Conservation (phyloP, 805 yeast species). For the Lachancea lanzarotensis region DNA sequence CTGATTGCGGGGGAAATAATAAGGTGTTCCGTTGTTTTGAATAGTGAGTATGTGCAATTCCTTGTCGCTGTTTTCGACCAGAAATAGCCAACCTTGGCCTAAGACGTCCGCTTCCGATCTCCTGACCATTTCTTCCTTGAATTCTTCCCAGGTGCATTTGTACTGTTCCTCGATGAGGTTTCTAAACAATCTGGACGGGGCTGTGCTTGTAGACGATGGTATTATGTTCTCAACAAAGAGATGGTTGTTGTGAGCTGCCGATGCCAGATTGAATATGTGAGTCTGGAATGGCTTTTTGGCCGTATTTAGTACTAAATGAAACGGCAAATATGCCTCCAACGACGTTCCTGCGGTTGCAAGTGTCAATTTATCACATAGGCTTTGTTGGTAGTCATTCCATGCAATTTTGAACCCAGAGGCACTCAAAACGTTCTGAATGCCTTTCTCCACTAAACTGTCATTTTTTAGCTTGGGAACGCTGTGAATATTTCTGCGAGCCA, state of each 20-base stretch:
- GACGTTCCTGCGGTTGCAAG: slow-evolving; percentile 70
- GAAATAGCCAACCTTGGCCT: slow-evolving; percentile 70
- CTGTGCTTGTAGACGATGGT: slow-evolving; percentile 14
- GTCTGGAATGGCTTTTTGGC: slow-evolving; percentile 62
- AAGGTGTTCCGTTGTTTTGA: slow-evolving; percentile 75
- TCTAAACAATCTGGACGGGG: slow-evolving; percentile 34
- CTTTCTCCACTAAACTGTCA: slow-evolving; percentile 12
- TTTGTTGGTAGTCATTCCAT: slow-evolving; percentile 77
- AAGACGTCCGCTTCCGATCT: slow-evolving; percentile 41
- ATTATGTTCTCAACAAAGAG: slow-evolving; percentile 61
- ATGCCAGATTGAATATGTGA: slow-evolving; percentile 73
- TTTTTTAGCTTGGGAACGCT: slow-evolving; percentile 29
- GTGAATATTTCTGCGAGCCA: slow-evolving; percentile 26
- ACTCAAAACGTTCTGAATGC: slow-evolving; percentile 28
- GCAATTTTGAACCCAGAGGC: slow-evolving; percentile 58
- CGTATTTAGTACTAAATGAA: slow-evolving; percentile 60
- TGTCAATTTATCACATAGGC: slow-evolving; percentile 52
- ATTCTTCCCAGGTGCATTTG: slow-evolving; percentile 38
- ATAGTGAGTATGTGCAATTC: slow-evolving; percentile 47
- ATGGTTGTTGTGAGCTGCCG: slow-evolving; percentile 90
- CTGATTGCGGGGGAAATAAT: slow-evolving; percentile 63
- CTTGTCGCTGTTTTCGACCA: slow-evolving; percentile 62
- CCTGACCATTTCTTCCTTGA: slow-evolving; percentile 43
- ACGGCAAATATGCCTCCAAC: slow-evolving; percentile 68
- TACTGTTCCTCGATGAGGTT: slow-evolving; percentile 33